Evolutionary conservation across 2,329 filamentous ascomycete species (phyloP).

Genomic region (Talaromyces rugulosus): DNA sequence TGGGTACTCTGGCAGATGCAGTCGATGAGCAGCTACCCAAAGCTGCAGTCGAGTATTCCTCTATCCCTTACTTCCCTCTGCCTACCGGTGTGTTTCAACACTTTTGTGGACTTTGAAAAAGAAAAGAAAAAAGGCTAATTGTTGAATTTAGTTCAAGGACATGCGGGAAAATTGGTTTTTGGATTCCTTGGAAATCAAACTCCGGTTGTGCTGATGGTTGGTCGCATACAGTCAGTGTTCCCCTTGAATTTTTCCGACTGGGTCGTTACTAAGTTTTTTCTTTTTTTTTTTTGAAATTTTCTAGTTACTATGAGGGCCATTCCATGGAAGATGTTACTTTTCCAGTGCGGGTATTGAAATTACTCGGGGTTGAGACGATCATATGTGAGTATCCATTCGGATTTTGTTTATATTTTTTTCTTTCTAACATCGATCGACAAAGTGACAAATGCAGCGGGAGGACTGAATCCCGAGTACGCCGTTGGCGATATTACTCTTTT

Average conservation of each 20-base stretch:
- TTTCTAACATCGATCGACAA: constrained; percentile 6
- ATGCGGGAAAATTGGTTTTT: constrained; percentile 63
- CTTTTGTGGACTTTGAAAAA: background rate
- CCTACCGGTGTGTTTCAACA: constrained; percentile 49
- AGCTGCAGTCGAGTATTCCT: constrained; percentile 53
- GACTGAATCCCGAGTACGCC: constrained; percentile 58
- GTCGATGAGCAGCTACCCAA: constrained; percentile 45
- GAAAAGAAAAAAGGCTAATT: background rate
- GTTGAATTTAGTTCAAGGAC: constrained; percentile 46
- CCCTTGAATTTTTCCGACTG: background rate
- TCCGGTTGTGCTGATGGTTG: constrained; percentile 60
- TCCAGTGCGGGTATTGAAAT: constrained; percentile 60
- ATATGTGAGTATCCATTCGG: constrained; percentile 41
- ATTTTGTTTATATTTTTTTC: background rate
- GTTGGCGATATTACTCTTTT: constrained; percentile 63
- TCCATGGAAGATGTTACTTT: constrained; percentile 60
- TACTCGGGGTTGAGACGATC: constrained; percentile 58
- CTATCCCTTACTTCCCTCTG: constrained; percentile 59
- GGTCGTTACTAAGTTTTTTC: background rate
- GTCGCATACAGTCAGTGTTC: constrained; percentile 58
- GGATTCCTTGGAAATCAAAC: constrained; percentile 53
- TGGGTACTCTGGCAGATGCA: constrained; percentile 57
- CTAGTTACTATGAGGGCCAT: constrained; percentile 65
- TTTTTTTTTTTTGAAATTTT: background rate
- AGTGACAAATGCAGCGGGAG: constrained; percentile 66